phyloP scores from a whole-genome alignment of 257 asterid genomes.

The Verbascum thapsus region DNA sequence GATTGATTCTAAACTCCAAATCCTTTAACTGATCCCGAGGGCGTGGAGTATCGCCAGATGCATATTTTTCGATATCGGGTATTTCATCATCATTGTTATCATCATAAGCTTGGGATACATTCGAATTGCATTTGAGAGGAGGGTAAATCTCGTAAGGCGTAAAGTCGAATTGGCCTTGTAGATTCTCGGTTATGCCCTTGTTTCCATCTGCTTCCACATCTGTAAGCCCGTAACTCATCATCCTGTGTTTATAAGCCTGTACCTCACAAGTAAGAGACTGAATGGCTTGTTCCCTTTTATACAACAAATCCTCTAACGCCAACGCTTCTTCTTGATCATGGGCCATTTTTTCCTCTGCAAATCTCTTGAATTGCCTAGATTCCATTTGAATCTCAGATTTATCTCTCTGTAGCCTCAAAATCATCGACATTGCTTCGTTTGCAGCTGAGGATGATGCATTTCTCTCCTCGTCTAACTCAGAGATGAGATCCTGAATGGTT shows the following conservation, averaged over 20 bases:
- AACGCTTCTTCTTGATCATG: slow-evolving; percentile 80
- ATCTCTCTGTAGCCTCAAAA: slow-evolving; percentile 88
- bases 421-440: slow-evolving; percentile 96
- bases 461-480: slow-evolving; percentile 96
- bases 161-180: slow-evolving; percentile 47
- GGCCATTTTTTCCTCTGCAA: slow-evolving; percentile 88
- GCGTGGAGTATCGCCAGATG: slow-evolving; percentile 70
- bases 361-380: slow-evolving; percentile 82
- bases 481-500: slow-evolving; percentile 62
- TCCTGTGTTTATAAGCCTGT: slow-evolving; percentile 74
- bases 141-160: slow-evolving; percentile 66
- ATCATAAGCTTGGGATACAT: slow-evolving; percentile 44
- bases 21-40: slow-evolving; percentile 62
- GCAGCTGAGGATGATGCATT: slow-evolving; percentile 94
- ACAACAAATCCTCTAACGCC: slow-evolving; percentile 78
- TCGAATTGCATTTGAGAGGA: slow-evolving; percentile 70
- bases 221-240: slow-evolving; percentile 84
- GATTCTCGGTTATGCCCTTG: slow-evolving; percentile 39
- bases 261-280: slow-evolving; percentile 78
- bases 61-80: slow-evolving; percentile 73
- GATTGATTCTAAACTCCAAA: slow-evolving; percentile 74
- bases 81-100: slow-evolving; percentile 57
- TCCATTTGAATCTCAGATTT: slow-evolving; percentile 95
- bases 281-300: slow-evolving; percentile 80
- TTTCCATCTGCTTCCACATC: slow-evolving; percentile 68